A percentile compares a stretch with the other conserved stretches of the same genome.
Conservation (phyloP, 2,329 filamentous ascomycete species). For the Periconia macrospinosa region DNA sequence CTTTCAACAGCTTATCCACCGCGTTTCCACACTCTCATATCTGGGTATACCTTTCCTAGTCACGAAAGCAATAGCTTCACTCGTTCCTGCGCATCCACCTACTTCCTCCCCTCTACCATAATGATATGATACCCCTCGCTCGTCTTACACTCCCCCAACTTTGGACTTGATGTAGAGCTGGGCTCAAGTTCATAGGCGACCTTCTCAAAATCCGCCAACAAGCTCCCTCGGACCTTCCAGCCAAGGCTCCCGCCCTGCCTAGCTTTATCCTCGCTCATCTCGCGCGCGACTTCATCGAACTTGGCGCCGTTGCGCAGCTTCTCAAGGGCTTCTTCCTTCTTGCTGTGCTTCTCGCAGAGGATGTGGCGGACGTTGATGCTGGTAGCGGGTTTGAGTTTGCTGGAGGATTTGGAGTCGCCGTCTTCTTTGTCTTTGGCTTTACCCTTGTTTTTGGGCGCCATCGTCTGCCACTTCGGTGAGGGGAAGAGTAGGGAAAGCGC, state of each 20-base stretch:
- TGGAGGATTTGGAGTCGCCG: conserved; percentile 38
- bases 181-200: conserved; percentile 70
- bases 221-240: conserved; percentile 69
- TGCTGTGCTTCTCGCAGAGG: conserved; percentile 74
- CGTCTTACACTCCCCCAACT: conserved; percentile 72
- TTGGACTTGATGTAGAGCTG: conserved; percentile 66
- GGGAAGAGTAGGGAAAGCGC: too few relatives aligned
- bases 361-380: conserved; percentile 75
- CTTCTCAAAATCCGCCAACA: conserved; percentile 71
- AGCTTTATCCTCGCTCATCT: conserved; percentile 78
- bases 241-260: conserved; percentile 68
- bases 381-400: conserved; percentile 63
- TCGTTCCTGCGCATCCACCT: neutral
- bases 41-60: neutral
- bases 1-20: neutral
- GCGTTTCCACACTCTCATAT: neutral
- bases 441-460: conserved; percentile 32
- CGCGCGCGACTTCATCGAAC: conserved; percentile 74
- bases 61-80: neutral
- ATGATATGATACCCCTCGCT: conserved; percentile 78
- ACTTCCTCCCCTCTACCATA: conserved; percentile 71
- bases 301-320: conserved; percentile 68
- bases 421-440: conserved; percentile 22
- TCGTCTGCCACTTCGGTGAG: conserved; percentile 1
- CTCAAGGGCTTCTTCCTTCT: conserved; percentile 73